A percentile compares a stretch with the other conserved stretches of the same genome.
Conservation (phyloP, 176 grass and related monocot species). For the Hyparrhenia diplandra region DNA sequence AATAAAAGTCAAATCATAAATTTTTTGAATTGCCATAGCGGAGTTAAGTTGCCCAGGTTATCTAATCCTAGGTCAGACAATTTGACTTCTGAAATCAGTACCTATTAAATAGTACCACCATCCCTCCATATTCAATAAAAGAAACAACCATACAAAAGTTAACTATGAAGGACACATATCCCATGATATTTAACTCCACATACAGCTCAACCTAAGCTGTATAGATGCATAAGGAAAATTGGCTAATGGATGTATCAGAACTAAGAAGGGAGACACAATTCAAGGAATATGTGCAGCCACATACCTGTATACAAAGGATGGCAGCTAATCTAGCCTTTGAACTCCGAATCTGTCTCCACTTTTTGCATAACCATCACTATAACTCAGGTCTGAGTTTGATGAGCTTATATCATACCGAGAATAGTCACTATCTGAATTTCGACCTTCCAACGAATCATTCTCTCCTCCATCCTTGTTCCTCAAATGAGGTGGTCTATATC, state of each 20-base stretch:
- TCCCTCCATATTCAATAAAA: slow-evolving; percentile 27
- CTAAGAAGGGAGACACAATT: slow-evolving; percentile 17
- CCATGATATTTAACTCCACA: too few relatives aligned
- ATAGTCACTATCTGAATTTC: slow-evolving; percentile 62
- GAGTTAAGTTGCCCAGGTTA: background rate
- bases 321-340: slow-evolving; percentile 88
- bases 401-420: slow-evolving; percentile 77
- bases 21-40: background rate
- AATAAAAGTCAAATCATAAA: slow-evolving; percentile 13
- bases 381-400: slow-evolving; percentile 93
- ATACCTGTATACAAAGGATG: slow-evolving; percentile 86
- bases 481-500: slow-evolving; percentile 90
- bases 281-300: background rate
- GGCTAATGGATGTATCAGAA: slow-evolving; percentile 10
- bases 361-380: slow-evolving; percentile 73
- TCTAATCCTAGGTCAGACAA: background rate
- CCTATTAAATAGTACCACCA: background rate
- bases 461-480: slow-evolving; percentile 48
- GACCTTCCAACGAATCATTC: slow-evolving; percentile 35
- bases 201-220: too few relatives aligned
- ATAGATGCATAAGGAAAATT: background rate
- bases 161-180: background rate
- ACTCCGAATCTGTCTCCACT: slow-evolving; percentile 63
- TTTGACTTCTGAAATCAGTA: background rate
- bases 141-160: slow-evolving; percentile 6